Base-by-base conservation (phyloP, 305 asterid genomes). In the Solanum hybrid region DNA sequence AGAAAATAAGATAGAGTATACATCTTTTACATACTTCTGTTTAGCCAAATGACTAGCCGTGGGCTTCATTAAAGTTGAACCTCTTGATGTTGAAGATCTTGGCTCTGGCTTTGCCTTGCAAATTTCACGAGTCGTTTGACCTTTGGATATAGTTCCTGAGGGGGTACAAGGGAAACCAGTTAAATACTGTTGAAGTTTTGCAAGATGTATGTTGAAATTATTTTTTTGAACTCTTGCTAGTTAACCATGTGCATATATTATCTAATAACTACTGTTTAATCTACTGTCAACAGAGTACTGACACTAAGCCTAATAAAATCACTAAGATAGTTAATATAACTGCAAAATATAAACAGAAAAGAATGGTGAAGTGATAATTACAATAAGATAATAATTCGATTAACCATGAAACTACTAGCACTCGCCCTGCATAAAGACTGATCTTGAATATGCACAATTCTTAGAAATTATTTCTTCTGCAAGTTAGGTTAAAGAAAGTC, bases 41-140 rank as follows among this genome's bases (percentile, higher is more conserved):
- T 96, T 97, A 57, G 98, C 98, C 95, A 97, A 93, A 93, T 95
- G 97, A 92, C 99, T 95, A 22, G 95, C 96, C 24, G 99, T 97
- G 78, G 99, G 99, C 90, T 92, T 94, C 98, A 97, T 93, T 14
- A 95, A 93, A 77, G 94, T 95, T 46, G 96, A 94, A 86, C 91
- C 93, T 90, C 92, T 91, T 64, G 94, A 86, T 89, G 90, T 93
- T 51, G 90, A 91, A 91, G 88, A 36, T 89, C 92, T 74, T 28
- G 94, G 37, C 90, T 91, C 93, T 51, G 90, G 26, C 87, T 92
- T 94, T 18, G 92, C 57, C 87, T 95, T 94, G 87, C 89, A 42
- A 40, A 81, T 83, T 89, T 90, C 93, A 20, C 61, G 89, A 79
- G 35, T 87, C 40, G 9, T 69, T 13, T n/a, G 87, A 90, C 26